Evolutionary conservation across 2,329 filamentous ascomycete genomes (phyloP), one percentile per base, ranked within the genome.

Genomic region (Pezicula radicicola): DNA sequence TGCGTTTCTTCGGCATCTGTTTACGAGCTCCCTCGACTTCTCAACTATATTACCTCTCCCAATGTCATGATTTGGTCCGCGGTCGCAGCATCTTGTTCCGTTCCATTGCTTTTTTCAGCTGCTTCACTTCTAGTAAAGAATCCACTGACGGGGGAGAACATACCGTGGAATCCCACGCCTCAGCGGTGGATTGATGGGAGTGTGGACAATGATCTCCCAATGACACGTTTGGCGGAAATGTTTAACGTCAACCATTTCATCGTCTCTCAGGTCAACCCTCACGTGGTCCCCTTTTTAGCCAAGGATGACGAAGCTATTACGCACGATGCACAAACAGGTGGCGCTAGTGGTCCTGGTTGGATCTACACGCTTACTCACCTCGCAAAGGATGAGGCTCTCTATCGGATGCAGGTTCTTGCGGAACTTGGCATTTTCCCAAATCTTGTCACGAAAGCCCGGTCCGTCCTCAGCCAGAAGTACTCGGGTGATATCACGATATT

Each of bases 171-270:
- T 60, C 88, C 91, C 13, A 87, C 87, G 3, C 87, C 89, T 27
- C 88, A 91, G 65, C 83, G 84, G 58, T 97, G 90, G 81, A 96
- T 97, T 48, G 93, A 97, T 66, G 93, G 93, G 1, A 97, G 92
- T 1, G 90, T 97, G 19, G 91, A 97, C 66, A 94, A 94, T 54
- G 93, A 97, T 68, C 75, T 97, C 3, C 93, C 93, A 2, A 96
- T 96, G 84, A 91, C 87, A 18, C 83, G 90, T 2, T 76, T 97
- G 15, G 85, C 91, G 1, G 91, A 96, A 65, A 92, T 97, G 88
- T 96, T 97, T 75, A 96, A 97, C 64, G 92, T 97, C 66, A 97
- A 97, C 64, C 93, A 97, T 67, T 97, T 97, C 66, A 97, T 97
- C 60, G 93, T 97, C 16, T 96, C 91, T 0, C 93, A 97, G 67